Evolutionary conservation across 306 rosid genomes (phyloP).

Genomic region (cucumber (Cucumis sativus)): DNA sequence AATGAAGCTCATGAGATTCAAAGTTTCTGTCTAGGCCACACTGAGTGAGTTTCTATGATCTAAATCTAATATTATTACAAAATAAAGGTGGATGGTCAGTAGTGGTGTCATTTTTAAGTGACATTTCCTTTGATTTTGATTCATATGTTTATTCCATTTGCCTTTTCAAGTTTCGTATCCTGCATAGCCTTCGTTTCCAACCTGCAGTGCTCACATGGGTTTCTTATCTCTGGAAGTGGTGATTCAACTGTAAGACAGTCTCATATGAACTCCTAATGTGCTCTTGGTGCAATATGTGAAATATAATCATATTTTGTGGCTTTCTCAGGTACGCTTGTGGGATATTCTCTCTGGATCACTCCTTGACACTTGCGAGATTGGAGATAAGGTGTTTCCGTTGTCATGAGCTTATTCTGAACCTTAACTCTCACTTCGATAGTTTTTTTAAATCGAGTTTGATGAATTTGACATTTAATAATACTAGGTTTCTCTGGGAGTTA

Average conservation of each 20-base stretch:
- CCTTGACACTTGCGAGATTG: conserved; percentile 63
- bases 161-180: conserved; percentile 58
- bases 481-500: background rate
- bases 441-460: background rate
- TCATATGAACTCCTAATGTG: conserved; percentile 11
- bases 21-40: conserved; percentile 86
- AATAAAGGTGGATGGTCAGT: background rate
- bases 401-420: background rate
- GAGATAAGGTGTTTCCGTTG: conserved; percentile 38
- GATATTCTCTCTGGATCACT: conserved; percentile 60
- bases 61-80: background rate
- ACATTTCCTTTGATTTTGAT: background rate
- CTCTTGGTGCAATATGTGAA: conserved; percentile 10
- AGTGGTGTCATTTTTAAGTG: background rate
- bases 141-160: background rate
- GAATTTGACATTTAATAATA: background rate
- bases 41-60: conserved; percentile 49
- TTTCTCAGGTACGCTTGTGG: conserved; percentile 78
- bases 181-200: conserved; percentile 54
- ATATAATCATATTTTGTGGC: conserved; percentile 2
- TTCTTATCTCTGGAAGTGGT: conserved; percentile 83
- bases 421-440: background rate
- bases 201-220: conserved; percentile 42
- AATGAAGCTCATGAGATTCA: conserved; percentile 83
- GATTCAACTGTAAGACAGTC: conserved; percentile 66